phyloP scores from a whole-genome alignment of 345 rosid species.

The Eucalyptus victrix region DNA sequence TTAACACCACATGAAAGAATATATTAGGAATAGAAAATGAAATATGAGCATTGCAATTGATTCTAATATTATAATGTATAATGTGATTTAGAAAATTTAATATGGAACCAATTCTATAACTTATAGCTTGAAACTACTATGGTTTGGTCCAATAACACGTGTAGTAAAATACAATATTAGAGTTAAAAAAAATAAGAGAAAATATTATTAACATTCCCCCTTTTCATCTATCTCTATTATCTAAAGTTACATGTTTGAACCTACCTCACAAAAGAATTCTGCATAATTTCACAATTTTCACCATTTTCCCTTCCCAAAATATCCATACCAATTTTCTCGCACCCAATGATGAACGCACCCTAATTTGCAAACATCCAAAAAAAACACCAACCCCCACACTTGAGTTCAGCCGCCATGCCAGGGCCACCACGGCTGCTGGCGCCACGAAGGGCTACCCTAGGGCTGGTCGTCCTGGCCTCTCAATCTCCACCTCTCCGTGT shows the following conservation, averaged over 20 bases:
- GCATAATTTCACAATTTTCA: neutral
- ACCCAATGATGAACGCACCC: neutral
- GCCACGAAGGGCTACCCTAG: neutral
- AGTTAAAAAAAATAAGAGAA: neutral
- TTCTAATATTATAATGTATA: neutral
- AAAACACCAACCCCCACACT: neutral
- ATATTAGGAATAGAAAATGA: neutral
- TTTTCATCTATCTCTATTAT: neutral
- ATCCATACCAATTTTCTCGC: neutral
- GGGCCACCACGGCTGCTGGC: neutral
- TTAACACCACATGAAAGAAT: neutral
- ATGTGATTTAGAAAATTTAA: neutral
- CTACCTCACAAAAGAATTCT: neutral
- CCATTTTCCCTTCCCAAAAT: neutral
- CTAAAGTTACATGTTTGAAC: neutral
- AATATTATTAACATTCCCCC: neutral
- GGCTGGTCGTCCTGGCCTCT: too few species aligned
- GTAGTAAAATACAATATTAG: neutral
- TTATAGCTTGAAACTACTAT: neutral
- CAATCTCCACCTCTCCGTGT: neutral
- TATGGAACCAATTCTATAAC: neutral
- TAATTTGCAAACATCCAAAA: neutral
- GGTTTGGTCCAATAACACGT: neutral
- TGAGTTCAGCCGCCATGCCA: neutral
- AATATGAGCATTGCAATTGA: neutral